Conservation (phyloP, 2,329 filamentous ascomycete genomes). For the Fusarium domesticum region DNA sequence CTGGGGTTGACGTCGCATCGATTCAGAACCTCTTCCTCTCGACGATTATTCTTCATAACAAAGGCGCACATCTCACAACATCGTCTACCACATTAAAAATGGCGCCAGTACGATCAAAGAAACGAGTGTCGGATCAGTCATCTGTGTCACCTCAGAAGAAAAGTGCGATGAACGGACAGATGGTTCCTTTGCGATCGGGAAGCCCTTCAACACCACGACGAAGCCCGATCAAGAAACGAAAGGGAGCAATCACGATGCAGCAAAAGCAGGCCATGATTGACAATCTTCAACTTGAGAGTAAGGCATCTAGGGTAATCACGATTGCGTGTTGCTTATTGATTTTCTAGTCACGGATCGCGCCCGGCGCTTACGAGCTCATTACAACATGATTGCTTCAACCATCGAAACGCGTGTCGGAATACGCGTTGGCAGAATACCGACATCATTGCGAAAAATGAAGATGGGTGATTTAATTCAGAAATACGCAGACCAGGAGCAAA, state of each 20-base stretch:
- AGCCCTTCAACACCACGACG: slow-evolving; percentile 42
- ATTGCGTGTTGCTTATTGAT: slow-evolving; percentile 15
- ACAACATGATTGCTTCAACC: slow-evolving; percentile 81
- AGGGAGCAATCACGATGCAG: slow-evolving; percentile 58
- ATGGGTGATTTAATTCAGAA: slow-evolving; percentile 74
- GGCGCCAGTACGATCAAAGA: slow-evolving; percentile 45
- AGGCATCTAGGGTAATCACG: slow-evolving; percentile 30
- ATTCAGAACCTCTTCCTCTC: slow-evolving; percentile 12
- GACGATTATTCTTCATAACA: slow-evolving; percentile 4
- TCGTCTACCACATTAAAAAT: slow-evolving; percentile 34
- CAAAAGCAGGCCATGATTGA: slow-evolving; percentile 88
- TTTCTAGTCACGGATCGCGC: slow-evolving; percentile 77
- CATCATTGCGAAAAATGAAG: slow-evolving; percentile 70
- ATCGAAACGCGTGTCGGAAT: slow-evolving; percentile 85
- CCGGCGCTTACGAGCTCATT: slow-evolving; percentile 83
- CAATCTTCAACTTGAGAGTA: slow-evolving; percentile 86
- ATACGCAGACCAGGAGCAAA: slow-evolving; percentile 45
- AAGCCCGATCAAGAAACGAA: slow-evolving; percentile 63
- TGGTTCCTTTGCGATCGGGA: slow-evolving; percentile 22
- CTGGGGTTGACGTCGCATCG: slow-evolving; percentile 19
- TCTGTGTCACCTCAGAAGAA: slow-evolving; percentile 13
- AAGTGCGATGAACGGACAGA: slow-evolving; percentile 20
- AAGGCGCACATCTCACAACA: slow-evolving; percentile 10
- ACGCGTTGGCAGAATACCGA: slow-evolving; percentile 88
- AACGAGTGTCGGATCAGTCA: slow-evolving; percentile 29